A percentile compares a stretch with the other conserved stretches of the same genome.
Conservation (phyloP, 2,329 filamentous ascomycete genomes). For the Alternaria infectoria region DNA sequence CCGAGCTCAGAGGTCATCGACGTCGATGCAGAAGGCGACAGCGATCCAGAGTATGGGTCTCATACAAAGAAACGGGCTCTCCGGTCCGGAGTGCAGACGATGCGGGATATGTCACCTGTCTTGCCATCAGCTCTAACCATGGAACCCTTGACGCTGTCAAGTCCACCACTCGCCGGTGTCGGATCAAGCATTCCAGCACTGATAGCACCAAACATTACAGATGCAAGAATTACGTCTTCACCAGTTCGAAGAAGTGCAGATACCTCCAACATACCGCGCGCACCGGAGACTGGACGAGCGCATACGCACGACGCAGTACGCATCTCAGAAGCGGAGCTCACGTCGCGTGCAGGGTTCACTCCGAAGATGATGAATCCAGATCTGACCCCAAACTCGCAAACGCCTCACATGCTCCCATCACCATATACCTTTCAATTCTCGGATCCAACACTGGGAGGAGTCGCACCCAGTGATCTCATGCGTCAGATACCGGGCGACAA, state of each 20-base stretch:
- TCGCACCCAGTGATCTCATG: neutral
- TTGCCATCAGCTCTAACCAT: neutral
- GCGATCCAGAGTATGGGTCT: conserved; percentile 1
- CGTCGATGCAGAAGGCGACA: conserved; percentile 14
- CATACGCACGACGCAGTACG: neutral
- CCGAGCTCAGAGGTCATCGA: neutral
- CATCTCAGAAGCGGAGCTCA: neutral
- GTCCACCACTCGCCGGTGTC: neutral
- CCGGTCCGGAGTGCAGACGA: neutral
- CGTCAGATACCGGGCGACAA: neutral
- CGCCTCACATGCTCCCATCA: neutral
- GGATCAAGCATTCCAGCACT: neutral
- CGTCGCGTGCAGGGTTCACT: neutral
- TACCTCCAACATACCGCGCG: neutral
- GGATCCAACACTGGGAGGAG: neutral
- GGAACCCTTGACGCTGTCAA: neutral
- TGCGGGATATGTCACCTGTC: neutral
- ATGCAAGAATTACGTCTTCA: neutral
- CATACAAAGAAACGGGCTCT: conserved; percentile 11
- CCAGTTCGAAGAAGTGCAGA: neutral
- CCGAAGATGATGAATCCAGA: neutral
- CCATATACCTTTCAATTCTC: neutral
- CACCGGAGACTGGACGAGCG: neutral
- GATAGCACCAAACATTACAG: neutral
- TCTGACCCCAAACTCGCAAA: neutral